phyloP scores from a whole-genome alignment of 148 eudicot species.

The Limonium bicolor region DNA sequence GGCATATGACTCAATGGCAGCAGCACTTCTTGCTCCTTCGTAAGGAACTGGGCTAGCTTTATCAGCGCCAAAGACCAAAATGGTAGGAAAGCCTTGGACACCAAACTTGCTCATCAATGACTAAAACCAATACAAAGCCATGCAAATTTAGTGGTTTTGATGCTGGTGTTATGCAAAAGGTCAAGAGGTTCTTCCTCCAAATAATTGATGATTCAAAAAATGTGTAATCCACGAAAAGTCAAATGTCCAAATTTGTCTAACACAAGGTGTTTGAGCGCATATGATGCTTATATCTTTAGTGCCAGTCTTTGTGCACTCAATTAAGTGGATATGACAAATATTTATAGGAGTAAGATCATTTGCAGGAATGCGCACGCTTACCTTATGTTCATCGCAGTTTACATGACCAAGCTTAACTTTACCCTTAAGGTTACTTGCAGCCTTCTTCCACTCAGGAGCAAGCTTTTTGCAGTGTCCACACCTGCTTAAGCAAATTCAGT shows the following conservation, averaged over 20 bases:
- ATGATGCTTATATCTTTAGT: not conserved
- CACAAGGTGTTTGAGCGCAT: not conserved
- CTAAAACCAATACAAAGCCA: too few relatives aligned
- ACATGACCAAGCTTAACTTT: constrained; percentile 95
- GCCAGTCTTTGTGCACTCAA: not conserved
- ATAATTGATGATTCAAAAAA: too few relatives aligned
- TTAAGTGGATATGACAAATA: not conserved
- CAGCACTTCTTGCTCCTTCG: constrained; percentile 84
- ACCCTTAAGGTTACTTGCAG: constrained; percentile 74
- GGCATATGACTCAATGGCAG: constrained; percentile 84
- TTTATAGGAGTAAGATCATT: too few relatives aligned
- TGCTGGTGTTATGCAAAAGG: too few relatives aligned
- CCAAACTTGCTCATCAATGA: constrained; percentile 85
- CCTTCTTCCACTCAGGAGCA: constrained; percentile 99
- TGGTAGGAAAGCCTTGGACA: constrained; percentile 85
- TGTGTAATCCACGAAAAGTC: too few relatives aligned
- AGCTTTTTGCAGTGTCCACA: constrained; percentile 98
- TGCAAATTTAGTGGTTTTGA: too few relatives aligned
- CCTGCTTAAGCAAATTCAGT: constrained; percentile 31
- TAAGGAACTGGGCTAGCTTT: constrained; percentile 67
- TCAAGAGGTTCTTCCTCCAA: too few relatives aligned
- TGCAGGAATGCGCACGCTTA: too few relatives aligned
- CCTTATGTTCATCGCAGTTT: constrained; percentile 88
- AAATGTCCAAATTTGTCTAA: too few relatives aligned
- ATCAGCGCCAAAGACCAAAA: constrained; percentile 90